Percentiles rank a stretch among this genome's conserved stretches.
Conservation (phyloP, 169 alveolate genomes). For the Toxoplasma gondii region DNA sequence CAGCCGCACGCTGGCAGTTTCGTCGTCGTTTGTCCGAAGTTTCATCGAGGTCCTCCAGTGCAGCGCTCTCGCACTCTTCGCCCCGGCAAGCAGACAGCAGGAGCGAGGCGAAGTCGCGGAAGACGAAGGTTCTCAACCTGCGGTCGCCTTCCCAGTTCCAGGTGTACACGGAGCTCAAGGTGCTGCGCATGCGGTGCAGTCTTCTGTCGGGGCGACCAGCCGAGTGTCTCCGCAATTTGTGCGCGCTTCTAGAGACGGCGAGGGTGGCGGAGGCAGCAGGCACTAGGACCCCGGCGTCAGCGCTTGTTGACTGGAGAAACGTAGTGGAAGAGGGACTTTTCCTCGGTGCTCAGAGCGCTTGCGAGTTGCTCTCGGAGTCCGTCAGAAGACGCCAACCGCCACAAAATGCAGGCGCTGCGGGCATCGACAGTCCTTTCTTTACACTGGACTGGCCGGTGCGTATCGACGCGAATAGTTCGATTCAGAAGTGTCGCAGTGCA, state of each 20-base stretch:
- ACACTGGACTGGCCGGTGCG: background rate
- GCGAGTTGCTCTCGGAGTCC: background rate
- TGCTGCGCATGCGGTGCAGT: background rate
- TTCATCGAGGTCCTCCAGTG: too few species aligned
- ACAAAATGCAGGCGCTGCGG: background rate
- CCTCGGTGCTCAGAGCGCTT: background rate
- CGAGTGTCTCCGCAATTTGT: background rate
- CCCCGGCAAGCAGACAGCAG: too few species aligned
- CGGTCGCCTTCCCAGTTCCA: background rate
- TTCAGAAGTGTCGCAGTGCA: too few species aligned
- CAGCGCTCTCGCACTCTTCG: too few species aligned
- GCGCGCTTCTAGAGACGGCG: background rate
- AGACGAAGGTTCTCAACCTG: too few species aligned
- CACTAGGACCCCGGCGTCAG: background rate
- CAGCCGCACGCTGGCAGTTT: too few species aligned
- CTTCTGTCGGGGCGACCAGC: background rate
- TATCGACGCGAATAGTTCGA: too few species aligned
- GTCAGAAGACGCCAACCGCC: background rate
- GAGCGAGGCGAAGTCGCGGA: too few species aligned
- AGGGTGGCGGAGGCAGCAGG: background rate
- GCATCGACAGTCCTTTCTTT: background rate
- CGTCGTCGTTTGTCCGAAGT: too few species aligned
- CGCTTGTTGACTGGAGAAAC: background rate
- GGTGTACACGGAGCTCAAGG: background rate
- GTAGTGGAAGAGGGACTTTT: background rate